phyloP scores from a whole-genome alignment of 2,329 filamentous ascomycete genomes.

The Lecanicillium sp. region DNA sequence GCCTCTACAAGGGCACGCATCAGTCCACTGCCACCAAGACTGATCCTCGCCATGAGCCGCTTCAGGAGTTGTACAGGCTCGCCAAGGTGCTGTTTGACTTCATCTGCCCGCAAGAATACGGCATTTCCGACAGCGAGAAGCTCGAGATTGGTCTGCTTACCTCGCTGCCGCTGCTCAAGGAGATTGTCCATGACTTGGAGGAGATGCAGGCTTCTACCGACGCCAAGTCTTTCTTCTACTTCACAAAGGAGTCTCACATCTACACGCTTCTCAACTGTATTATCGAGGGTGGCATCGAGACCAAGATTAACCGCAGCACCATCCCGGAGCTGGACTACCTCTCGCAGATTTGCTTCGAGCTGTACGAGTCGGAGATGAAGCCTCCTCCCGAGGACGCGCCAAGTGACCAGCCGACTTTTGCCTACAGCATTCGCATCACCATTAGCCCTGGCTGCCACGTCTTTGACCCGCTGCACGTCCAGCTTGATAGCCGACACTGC shows the following conservation, averaged over 20 bases:
- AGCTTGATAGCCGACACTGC: conserved; percentile 91
- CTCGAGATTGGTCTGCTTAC: conserved; percentile 96
- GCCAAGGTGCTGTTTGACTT: conserved; percentile 97
- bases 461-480: conserved; percentile 91
- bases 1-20: conserved; percentile 72
- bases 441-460: conserved; percentile 95
- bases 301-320: conserved; percentile 89
- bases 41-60: conserved; percentile 76
- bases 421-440: conserved; percentile 93
- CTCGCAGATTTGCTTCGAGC: conserved; percentile 94
- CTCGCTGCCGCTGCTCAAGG: conserved; percentile 84
- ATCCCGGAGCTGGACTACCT: conserved; percentile 98
- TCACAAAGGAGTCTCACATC: conserved; percentile 98
- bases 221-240: conserved; percentile 96
- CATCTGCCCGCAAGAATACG: conserved; percentile 96
- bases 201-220: conserved; percentile 93
- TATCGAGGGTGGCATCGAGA: conserved; percentile 90
- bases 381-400: conserved; percentile 28
- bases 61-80: conserved; percentile 87
- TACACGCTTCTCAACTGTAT: conserved; percentile 98
- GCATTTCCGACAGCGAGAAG: conserved; percentile 91
- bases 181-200: conserved; percentile 94
- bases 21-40: conserved; percentile 58
- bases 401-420: conserved; percentile 63
- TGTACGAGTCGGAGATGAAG: conserved; percentile 89